These are phyloP conservation scores for Stenogyne calaminthoides DNA, from an alignment of 305 asterid species.

Conservation along the genomic window DNA sequence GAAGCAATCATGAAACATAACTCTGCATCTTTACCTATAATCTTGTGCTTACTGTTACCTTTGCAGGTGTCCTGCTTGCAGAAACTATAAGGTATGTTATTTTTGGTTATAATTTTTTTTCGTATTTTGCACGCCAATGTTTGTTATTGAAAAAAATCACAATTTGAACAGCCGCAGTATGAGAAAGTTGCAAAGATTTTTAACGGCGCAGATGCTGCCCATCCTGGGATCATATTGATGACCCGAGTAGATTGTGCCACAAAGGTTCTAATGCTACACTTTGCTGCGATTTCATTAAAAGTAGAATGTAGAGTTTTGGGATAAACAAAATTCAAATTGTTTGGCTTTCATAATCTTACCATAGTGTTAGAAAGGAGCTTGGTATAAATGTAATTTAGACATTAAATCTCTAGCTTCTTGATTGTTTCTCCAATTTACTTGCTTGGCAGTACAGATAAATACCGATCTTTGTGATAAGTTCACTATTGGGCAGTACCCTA, in stretches of 20 bases:
- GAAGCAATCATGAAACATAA: neutral
- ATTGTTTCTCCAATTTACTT: conserved; percentile 42
- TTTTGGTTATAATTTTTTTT: conserved; percentile 15
- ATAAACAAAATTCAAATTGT: conserved; percentile 9
- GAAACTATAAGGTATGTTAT: conserved; percentile 71
- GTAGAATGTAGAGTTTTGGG: conserved; percentile 2
- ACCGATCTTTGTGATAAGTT: conserved; percentile 74
- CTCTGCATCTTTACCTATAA: conserved; percentile 21
- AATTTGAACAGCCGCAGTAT: conserved; percentile 69
- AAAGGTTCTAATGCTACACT: conserved; percentile 55
- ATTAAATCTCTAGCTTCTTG: conserved; percentile 39
- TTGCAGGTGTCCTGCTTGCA: conserved; percentile 93
- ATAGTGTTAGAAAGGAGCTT: neutral
- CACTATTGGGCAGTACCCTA: conserved; percentile 69
- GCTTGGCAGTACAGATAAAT: conserved; percentile 90
- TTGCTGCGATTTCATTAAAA: conserved; percentile 14
- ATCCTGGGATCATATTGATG: conserved; percentile 78
- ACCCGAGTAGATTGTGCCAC: conserved; percentile 83
- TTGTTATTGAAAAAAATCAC: conserved; percentile 32
- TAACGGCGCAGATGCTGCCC: conserved; percentile 75
- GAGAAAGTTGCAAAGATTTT: conserved; percentile 85
- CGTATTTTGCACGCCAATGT: conserved; percentile 4
- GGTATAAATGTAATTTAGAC: conserved; percentile 9
- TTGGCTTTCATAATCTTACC: conserved; percentile 3
- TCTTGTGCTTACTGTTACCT: conserved; percentile 27